phyloP scores from a whole-genome alignment of 257 asterid species.

The Primulina eburnea region DNA sequence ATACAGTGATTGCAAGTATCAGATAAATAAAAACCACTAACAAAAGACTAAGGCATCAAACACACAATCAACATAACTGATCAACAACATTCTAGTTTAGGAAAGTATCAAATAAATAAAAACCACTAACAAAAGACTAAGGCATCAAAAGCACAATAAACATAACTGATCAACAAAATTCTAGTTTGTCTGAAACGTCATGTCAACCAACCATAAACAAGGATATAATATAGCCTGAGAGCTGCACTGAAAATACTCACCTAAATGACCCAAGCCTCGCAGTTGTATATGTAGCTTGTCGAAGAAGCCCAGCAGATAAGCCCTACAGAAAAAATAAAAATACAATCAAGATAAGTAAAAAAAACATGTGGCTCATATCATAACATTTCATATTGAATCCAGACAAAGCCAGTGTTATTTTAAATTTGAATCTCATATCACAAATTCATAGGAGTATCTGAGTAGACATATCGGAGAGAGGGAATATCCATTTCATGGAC shows the following conservation, averaged over 20 bases:
- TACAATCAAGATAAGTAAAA: background rate
- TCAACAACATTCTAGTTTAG: background rate
- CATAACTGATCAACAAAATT: background rate
- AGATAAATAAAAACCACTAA: background rate
- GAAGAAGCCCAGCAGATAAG: slow-evolving; percentile 87
- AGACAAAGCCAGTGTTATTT: slow-evolving; percentile 2
- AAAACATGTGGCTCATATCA: background rate
- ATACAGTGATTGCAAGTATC: background rate
- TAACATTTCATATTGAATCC: background rate
- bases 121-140: background rate
- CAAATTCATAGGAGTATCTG: too few relatives aligned
- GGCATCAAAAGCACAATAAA: slow-evolving; percentile 11
- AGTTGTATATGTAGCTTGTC: slow-evolving; percentile 96
- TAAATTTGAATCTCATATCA: slow-evolving; percentile 11
- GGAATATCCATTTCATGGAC: background rate
- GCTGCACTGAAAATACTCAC: slow-evolving; percentile 37
- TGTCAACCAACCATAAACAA: background rate
- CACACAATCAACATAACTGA: background rate
- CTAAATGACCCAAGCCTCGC: slow-evolving; percentile 90
- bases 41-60: slow-evolving; percentile 14
- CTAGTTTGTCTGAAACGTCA: background rate
- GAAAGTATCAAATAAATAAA: background rate
- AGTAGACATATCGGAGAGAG: too few relatives aligned
- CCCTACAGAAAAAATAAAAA: slow-evolving; percentile 51
- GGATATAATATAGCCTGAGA: too few relatives aligned